phyloP scores from a whole-genome alignment of 441 rosid genomes.

The Macaranga tanarius region DNA sequence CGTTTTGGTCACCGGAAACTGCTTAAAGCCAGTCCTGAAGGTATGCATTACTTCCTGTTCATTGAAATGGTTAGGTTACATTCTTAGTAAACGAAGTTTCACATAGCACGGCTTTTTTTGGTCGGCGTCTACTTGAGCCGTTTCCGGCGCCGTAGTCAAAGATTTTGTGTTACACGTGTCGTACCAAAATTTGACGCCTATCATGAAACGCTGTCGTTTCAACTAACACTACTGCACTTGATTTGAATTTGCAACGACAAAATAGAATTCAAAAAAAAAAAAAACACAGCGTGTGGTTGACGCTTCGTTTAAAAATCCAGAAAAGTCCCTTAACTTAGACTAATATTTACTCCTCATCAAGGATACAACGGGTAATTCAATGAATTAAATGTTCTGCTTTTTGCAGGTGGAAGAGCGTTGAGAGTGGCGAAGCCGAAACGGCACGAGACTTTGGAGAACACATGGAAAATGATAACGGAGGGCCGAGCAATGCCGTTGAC shows the following conservation, averaged over 20 bases:
- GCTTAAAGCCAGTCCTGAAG: constrained; percentile 54
- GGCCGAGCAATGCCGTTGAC: constrained; percentile 62
- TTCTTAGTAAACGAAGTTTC: neutral
- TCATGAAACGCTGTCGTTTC: constrained; percentile 18
- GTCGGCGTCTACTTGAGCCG: constrained; percentile 19
- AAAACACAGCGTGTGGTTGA: constrained; percentile 11
- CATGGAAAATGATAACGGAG: constrained; percentile 76
- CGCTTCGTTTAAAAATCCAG: neutral
- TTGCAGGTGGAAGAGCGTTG: constrained; percentile 44
- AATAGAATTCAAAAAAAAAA: constrained; percentile 17
- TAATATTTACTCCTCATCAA: neutral
- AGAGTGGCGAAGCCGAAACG: constrained; percentile 52
- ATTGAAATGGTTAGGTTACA: neutral
- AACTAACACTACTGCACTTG: neutral
- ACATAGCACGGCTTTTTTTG: constrained; percentile 2
- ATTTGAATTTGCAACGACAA: neutral
- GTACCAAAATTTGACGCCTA: neutral
- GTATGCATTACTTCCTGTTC: constrained; percentile 30
- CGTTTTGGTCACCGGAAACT: constrained; percentile 59
- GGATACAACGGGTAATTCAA: neutral
- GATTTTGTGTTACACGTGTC: neutral
- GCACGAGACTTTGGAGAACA: constrained; percentile 71
- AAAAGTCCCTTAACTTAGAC: neutral
- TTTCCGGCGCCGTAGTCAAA: constrained; percentile 18
- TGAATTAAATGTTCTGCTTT: neutral